Conservation (phyloP, 805 yeast species). For the Ogataea saltuana region DNA sequence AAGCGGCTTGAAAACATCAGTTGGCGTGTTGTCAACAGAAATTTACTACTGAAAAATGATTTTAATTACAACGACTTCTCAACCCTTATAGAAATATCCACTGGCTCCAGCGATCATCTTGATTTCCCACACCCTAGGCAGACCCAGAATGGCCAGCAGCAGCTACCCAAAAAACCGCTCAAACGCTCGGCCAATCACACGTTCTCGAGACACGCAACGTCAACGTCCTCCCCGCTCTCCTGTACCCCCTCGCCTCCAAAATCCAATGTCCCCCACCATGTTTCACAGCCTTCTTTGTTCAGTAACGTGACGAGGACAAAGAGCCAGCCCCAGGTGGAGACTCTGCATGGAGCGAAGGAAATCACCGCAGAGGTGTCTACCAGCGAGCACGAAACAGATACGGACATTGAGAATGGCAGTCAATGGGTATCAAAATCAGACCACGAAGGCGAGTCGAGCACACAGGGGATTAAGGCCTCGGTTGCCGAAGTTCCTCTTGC, state of each 20-base stretch:
- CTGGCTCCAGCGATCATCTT: conserved; percentile 10
- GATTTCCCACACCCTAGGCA: conserved; percentile 1
- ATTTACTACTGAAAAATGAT: conserved; percentile 27
- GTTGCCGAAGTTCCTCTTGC: conserved; percentile 11
- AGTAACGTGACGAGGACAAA: conserved; percentile 8
- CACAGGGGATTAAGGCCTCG: background rate
- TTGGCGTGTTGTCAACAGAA: conserved; percentile 39
- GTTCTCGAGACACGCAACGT: conserved; percentile 2
- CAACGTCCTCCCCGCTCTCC: conserved; percentile 4
- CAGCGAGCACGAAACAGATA: conserved; percentile 25
- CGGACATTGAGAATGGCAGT: conserved; percentile 11
- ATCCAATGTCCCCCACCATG: conserved; percentile 5
- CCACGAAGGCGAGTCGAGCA: background rate
- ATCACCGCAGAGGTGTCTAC: conserved; percentile 32
- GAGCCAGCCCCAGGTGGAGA: conserved; percentile 19
- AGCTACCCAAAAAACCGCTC: background rate
- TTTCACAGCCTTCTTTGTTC: conserved; percentile 3
- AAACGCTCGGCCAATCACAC: background rate
- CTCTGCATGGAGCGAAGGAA: conserved; percentile 26
- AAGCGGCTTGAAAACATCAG: conserved; percentile 38
- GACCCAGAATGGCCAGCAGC: background rate
- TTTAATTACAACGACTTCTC: conserved; percentile 31
- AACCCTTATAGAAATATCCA: conserved; percentile 32
- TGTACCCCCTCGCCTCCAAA: too few species aligned
- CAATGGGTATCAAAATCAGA: background rate